A percentile compares a stretch with the other conserved stretches of the same genome.
These are phyloP conservation scores for Cruciata laevipes DNA, from an alignment of 257 asterid genomes.

Conservation along the genomic window DNA sequence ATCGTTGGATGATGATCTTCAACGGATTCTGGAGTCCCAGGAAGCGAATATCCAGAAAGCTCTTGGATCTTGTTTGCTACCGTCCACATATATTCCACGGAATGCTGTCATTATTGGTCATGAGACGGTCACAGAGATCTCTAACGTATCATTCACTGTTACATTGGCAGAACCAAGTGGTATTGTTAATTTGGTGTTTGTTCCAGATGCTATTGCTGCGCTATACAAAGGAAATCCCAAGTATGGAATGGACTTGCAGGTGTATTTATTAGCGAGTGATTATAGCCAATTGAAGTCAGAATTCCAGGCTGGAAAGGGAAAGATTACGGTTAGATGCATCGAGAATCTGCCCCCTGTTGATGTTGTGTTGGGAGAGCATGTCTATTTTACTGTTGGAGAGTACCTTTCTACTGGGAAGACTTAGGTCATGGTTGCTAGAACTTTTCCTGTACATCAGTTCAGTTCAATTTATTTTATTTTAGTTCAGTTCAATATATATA, in stretches of 20 bases:
- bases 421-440: no score
- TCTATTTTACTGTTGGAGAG: conserved; percentile 65
- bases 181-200: conserved; percentile 51
- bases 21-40: conserved; percentile 48
- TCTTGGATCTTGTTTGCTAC: conserved; percentile 68
- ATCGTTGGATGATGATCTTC: conserved; percentile 54
- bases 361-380: conserved; percentile 45
- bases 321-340: conserved; percentile 45
- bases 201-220: conserved; percentile 34
- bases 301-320: conserved; percentile 65
- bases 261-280: conserved; percentile 60
- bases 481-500: no score
- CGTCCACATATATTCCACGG: conserved; percentile 36
- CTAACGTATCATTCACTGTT: conserved; percentile 53
- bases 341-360: conserved; percentile 57
- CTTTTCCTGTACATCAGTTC: no score
- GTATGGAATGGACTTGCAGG: conserved; percentile 37
- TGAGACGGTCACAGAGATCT: conserved; percentile 58
- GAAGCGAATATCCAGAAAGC: conserved; percentile 50
- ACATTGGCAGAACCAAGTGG: conserved; percentile 59
- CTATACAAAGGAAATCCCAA: conserved; percentile 50
- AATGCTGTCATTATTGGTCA: conserved; percentile 60
- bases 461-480: no score
- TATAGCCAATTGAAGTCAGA: conserved; percentile 50
- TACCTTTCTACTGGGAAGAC: conserved; percentile 25